Evolutionary conservation across 78 protist species (phyloP).

Genomic region (Dictyostelium intermedium): DNA sequence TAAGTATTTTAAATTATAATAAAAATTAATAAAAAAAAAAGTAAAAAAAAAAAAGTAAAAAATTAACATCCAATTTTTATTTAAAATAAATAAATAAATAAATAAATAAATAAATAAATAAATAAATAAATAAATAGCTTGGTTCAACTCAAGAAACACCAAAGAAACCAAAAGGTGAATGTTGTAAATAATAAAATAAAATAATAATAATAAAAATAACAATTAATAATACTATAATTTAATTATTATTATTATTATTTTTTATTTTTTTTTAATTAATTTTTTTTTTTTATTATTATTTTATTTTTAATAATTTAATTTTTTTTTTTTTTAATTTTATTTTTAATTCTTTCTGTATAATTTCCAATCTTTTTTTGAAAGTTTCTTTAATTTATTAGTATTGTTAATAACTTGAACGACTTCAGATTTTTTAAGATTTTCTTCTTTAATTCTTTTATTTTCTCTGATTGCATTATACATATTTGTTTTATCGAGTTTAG

Average conservation of each 20-base stretch:
- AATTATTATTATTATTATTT: background rate
- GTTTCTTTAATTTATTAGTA: constrained; percentile 4
- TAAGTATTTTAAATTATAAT: background rate
- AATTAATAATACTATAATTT: too few relatives aligned
- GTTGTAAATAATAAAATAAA: constrained; percentile 13
- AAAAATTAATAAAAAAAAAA: background rate
- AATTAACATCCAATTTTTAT: too few relatives aligned
- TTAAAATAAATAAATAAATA: too few relatives aligned
- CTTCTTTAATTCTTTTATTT: constrained; percentile 32
- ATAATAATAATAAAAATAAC: background rate
- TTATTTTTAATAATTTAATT: background rate
- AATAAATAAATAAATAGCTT: too few relatives aligned
- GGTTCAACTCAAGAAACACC: background rate
- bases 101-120: too few relatives aligned
- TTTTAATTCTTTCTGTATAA: background rate
- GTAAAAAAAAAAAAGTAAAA: too few relatives aligned
- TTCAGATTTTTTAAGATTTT: constrained; percentile 13
- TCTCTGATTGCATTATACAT: background rate
- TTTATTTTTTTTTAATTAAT: background rate
- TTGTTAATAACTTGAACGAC: constrained; percentile 48
- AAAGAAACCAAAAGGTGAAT: background rate
- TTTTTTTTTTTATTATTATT: background rate
- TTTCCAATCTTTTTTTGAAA: constrained; percentile 1
- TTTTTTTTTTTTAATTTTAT: background rate
- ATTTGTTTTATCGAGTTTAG: background rate